Conservation (phyloP, 768 basidiomycete species). For the Suillus sp. region DNA sequence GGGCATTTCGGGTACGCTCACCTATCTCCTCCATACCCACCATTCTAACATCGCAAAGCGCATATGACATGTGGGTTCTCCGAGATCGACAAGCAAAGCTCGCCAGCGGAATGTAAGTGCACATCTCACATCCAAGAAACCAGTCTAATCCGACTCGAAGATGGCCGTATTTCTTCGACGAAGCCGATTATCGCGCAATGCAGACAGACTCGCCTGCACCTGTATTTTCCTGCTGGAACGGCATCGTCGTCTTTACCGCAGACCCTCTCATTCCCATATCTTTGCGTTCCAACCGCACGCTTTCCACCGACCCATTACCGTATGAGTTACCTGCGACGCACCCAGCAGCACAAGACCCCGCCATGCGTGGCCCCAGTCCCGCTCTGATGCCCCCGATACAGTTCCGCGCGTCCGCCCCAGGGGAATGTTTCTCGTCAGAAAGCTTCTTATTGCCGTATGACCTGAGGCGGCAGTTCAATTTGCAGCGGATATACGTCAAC, state of each 20-base stretch:
- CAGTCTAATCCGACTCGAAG: conserved; percentile 11
- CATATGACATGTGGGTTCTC: conserved; percentile 42
- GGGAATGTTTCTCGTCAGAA: conserved; percentile 42
- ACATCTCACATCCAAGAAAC: not conserved
- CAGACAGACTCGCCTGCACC: conserved; percentile 42
- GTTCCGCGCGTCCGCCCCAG: conserved; percentile 32
- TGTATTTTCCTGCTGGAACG: conserved; percentile 50
- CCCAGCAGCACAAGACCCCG: conserved; percentile 24
- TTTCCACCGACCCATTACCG: conserved; percentile 36
- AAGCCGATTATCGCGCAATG: conserved; percentile 37
- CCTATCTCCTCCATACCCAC: too few relatives aligned
- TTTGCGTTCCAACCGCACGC: conserved; percentile 39
- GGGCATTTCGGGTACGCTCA: conserved; percentile 31
- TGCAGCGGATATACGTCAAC: conserved; percentile 41
- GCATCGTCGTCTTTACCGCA: conserved; percentile 41
- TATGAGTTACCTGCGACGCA: conserved; percentile 32
- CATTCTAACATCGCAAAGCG: conserved; percentile 15
- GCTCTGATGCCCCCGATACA: conserved; percentile 34
- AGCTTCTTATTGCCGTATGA: conserved; percentile 46
- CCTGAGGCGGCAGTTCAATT: conserved; percentile 39
- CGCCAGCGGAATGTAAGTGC: conserved; percentile 10
- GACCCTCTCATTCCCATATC: conserved; percentile 44
- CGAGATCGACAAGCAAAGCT: conserved; percentile 38
- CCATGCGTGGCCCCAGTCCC: conserved; percentile 26
- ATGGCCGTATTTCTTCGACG: conserved; percentile 48